Evolutionary conservation across 2,329 filamentous ascomycete genomes (phyloP), one percentile per base, ranked within the genome.

Genomic region (Colletotrichum tabaci): DNA sequence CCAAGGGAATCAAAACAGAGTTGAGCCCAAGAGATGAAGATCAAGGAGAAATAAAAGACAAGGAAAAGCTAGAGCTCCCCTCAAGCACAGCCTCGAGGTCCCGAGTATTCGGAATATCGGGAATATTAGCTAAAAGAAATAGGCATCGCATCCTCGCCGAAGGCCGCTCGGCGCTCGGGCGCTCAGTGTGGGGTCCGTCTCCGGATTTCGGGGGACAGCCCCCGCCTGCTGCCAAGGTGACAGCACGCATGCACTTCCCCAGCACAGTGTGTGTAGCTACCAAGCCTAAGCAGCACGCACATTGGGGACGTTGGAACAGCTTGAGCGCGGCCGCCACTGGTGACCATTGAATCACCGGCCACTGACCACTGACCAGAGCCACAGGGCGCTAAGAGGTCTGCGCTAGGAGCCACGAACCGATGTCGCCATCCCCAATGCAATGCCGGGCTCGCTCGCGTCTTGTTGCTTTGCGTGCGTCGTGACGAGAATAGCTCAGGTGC

Each of bases 171-270:
- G 69, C 58, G 58, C 53, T 68, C 52, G 58, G 44, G 16, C 46
- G 53, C 65, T 60, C 65, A 66, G 58, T 56, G 69, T 72, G 69
- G 69, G 69, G 69, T 53, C 69, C 65, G 65, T 55, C 65, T 72
- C 69, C 69, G 65, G 69, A 44, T 68, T 72, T 72, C 65, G 69
- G 65, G 58, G 40, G 30, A 4, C 46, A 30, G 23, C 30, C 52
- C 49, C 66, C 38, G 30, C 49, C 66, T 52, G 44, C 60, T 10
- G 60, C 23, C 58, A 63, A 44, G 46, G 40, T 53, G 56, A 47
- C 12, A 50, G 44, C 58, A 61, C 18, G 30, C 26, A 61, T 50
- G n/a, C 8, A 21, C 26, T 35, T 40, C 40, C 13, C 58, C 13
- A 26, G 12, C 60, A 52, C 60, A 52, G 60, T 62, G 46, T 52